A percentile compares a stretch with the other conserved stretches of the same genome.
Conservation (phyloP, 352 stramenopile species). For the Globisporangium cylindrosporum region DNA sequence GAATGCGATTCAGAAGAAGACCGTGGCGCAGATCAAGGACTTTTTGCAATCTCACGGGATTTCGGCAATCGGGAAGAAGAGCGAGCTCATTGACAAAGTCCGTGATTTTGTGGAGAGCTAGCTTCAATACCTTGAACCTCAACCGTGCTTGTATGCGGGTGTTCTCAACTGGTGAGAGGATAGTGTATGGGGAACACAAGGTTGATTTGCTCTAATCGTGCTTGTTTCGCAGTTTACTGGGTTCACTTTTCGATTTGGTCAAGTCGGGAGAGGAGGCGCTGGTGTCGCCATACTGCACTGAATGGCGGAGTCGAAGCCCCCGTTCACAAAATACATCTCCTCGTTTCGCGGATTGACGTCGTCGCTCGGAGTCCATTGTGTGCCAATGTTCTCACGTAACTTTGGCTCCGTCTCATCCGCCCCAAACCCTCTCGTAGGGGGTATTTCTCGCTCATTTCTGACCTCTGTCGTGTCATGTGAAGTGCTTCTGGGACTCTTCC, state of each 20-base stretch:
- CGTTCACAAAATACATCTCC: slow-evolving; percentile 1
- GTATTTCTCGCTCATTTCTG: not conserved
- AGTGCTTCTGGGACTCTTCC: slow-evolving; percentile 17
- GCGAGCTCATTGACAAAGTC: slow-evolving; percentile 54
- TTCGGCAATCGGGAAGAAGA: slow-evolving; percentile 48
- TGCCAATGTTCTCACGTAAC: not conserved
- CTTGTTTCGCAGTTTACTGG: not conserved
- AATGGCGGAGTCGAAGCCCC: not conserved
- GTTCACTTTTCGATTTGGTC: not conserved
- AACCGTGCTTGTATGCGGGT: not conserved
- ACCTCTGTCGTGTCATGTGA: not conserved
- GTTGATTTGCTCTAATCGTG: not conserved
- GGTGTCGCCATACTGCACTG: not conserved
- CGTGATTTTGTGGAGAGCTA: slow-evolving; percentile 39
- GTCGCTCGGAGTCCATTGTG: not conserved
- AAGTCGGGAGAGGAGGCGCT: not conserved
- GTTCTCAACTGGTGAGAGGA: not conserved
- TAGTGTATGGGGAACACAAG: not conserved
- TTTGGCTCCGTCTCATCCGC: not conserved
- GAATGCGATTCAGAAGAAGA: slow-evolving; percentile 70
- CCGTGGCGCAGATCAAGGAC: slow-evolving; percentile 59
- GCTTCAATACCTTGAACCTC: too few relatives aligned
- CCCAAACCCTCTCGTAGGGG: not conserved
- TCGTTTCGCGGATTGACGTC: not conserved
- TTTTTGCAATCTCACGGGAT: slow-evolving; percentile 57